These are phyloP conservation scores for Rehmannia glutinosa DNA, from an alignment of 257 asterid genomes.

Conservation along the genomic window DNA sequence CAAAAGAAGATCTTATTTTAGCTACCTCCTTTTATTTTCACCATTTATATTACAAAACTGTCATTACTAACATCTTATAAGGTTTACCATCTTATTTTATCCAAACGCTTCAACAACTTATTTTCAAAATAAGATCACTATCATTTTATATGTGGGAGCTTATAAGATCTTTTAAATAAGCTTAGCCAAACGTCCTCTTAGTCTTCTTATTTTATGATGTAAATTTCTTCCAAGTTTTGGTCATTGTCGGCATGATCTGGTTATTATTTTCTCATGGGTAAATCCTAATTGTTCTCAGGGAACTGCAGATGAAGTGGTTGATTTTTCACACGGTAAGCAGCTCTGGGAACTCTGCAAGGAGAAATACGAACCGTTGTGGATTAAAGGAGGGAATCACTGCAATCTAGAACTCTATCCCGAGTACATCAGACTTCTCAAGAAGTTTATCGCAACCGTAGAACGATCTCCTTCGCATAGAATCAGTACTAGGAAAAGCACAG, in stretches of 20 bases:
- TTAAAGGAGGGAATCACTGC: constrained; percentile 84
- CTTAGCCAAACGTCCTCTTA: too few species aligned
- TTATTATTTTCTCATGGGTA: not conserved
- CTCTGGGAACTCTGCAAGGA: constrained; percentile 85
- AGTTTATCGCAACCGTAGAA: constrained; percentile 71
- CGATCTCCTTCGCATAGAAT: constrained; percentile 64
- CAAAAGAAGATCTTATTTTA: too few species aligned
- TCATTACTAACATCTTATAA: too few species aligned
- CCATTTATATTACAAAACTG: too few species aligned
- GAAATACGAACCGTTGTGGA: constrained; percentile 88
- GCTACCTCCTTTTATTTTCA: too few species aligned
- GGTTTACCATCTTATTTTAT: too few species aligned
- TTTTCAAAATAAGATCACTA: too few species aligned
- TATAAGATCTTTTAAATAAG: too few species aligned
- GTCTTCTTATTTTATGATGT: not conserved
- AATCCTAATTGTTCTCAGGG: constrained; percentile 47
- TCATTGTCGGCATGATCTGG: not conserved
- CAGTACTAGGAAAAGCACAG: constrained; percentile 58
- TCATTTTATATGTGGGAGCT: too few species aligned
- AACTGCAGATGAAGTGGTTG: constrained; percentile 87
- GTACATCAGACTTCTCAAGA: constrained; percentile 69
- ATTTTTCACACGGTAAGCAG: constrained; percentile 82
- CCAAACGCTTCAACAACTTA: too few species aligned
- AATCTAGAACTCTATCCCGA: constrained; percentile 81
- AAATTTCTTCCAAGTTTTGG: too few species aligned